Evolutionary conservation across 176 grass and related monocot species (phyloP), one percentile per base, ranked within the genome.

Genomic region (Raddia guianensis): DNA sequence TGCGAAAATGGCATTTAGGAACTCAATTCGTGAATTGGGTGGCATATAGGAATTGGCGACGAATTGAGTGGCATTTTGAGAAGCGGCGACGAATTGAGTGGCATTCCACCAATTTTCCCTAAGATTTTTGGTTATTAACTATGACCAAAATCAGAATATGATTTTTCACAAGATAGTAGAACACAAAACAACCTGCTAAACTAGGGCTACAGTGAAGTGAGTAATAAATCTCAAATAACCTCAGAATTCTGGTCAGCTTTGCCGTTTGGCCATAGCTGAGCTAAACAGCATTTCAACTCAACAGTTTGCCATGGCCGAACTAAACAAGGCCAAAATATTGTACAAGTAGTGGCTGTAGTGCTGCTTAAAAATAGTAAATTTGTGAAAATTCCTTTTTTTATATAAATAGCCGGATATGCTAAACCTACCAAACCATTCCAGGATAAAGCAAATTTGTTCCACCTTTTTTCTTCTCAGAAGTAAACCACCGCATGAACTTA

Each of bases 51-150:
- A 27, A 27, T 27, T 27, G 1, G 27, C 0, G 27, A 27, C 27
- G 27, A 27, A 27, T 27, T 27, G 27, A 1, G 27, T 27, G 27
- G 27, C 27, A 27, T 27, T 27, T 27, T 27, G 27, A 27, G 1
- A 27, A 27, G 27, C 27, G 27, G 27, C 27, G 1, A 27, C 27
- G 27, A 27, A 27, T 27, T 27, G 27, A 27, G 27, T 27, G 27
- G 27, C 27, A 27, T 27, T 27, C 27, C 27, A 27, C 27, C 27
- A 27, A 27, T 27, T 27, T 27, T 27, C 27, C 27, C 27, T n/a
- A n/a, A n/a, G n/a, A 27, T 27, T 27, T 27, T 27, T 78, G 16
- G 56, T 56, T 43, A 69, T 64, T 35, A 86, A 33, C 61, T 50
- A 49, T 58, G 2, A 68, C 18, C 3, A 42, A 73, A 74, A 16